Percentiles rank a stretch among this genome's conserved stretches.
Evolutionary conservation across 2,329 filamentous ascomycete genomes (phyloP).

Genomic region (Penicillium expansum): DNA sequence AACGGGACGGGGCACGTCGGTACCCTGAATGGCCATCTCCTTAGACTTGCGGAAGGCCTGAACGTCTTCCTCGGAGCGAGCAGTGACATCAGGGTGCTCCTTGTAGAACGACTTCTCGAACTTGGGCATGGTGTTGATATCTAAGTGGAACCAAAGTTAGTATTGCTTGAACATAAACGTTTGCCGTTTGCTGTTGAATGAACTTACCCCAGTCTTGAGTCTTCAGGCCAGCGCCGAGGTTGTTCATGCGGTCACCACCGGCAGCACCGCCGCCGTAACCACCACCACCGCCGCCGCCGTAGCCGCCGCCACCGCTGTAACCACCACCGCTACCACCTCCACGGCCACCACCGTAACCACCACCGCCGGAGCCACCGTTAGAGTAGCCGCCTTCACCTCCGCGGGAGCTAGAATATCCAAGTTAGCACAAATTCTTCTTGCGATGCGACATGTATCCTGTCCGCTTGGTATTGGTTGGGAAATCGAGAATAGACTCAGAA

Average conservation of each 20-base stretch:
- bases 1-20: slow-evolving; percentile 84
- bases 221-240: slow-evolving; percentile 83
- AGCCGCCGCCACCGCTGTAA: slow-evolving; percentile 30
- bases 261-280: slow-evolving; percentile 53
- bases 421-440: slow-evolving; percentile 11
- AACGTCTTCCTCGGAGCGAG: slow-evolving; percentile 73
- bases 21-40: slow-evolving; percentile 77
- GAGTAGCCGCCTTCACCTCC: slow-evolving; percentile 53
- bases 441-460: background rate
- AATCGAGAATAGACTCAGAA: background rate
- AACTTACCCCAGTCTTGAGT: slow-evolving; percentile 82
- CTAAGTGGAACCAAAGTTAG: slow-evolving; percentile 48
- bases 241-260: slow-evolving; percentile 90
- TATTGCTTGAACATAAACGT: slow-evolving; percentile 7
- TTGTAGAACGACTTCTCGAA: slow-evolving; percentile 99
- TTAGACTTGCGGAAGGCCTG: slow-evolving; percentile 83
- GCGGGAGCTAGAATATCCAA: slow-evolving; percentile 29
- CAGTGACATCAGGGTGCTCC: slow-evolving; percentile 76
- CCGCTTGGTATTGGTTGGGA: background rate
- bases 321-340: slow-evolving; percentile 32
- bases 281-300: slow-evolving; percentile 32
- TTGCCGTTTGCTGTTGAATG: background rate
- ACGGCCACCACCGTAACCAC: slow-evolving; percentile 44
- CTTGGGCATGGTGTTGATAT: slow-evolving; percentile 76
- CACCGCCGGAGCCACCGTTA: slow-evolving; percentile 38